A percentile compares a stretch with the other conserved stretches of the same genome.
Evolutionary conservation across 2,329 filamentous ascomycete species (phyloP).

Genomic region (Emergomyces africanus): DNA sequence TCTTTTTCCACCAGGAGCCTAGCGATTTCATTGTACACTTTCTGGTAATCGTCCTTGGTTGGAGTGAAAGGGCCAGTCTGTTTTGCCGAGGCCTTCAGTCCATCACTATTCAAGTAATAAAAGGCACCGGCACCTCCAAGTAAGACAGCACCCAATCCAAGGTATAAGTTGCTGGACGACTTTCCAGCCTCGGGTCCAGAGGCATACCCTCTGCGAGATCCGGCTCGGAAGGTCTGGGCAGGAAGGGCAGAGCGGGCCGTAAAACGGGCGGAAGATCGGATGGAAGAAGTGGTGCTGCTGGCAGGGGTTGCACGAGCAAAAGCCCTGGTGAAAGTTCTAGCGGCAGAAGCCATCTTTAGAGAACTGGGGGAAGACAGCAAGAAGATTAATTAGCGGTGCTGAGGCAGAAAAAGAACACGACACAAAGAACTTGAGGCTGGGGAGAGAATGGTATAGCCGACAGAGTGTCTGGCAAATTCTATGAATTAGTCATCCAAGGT

Average conservation of each 20-base stretch:
- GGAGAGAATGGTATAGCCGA: background rate
- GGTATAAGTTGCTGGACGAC: conserved; percentile 41
- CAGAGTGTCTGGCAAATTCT: background rate
- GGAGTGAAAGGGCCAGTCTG: conserved; percentile 52
- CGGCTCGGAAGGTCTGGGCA: conserved; percentile 58
- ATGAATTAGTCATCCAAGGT: background rate
- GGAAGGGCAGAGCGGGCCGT: conserved; percentile 45
- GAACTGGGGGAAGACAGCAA: background rate
- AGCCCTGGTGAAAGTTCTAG: conserved; percentile 30
- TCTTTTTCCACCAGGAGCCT: conserved; percentile 71
- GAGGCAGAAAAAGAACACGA: conserved; percentile 3
- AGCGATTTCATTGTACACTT: conserved; percentile 84
- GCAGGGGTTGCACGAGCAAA: conserved; percentile 28
- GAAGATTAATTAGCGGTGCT: conserved; percentile 5
- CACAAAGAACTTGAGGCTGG: conserved; percentile 1
- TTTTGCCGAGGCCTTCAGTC: conserved; percentile 33
- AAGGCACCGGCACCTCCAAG: conserved; percentile 54
- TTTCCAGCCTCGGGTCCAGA: conserved; percentile 44
- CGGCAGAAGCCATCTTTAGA: conserved; percentile 29
- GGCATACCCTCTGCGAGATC: conserved; percentile 68
- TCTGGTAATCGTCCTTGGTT: conserved; percentile 80
- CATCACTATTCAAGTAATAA: conserved; percentile 47
- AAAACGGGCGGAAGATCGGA: conserved; percentile 32
- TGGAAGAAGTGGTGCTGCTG: conserved; percentile 19
- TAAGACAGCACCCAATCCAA: conserved; percentile 45